These are phyloP conservation scores for Ceratocystis eucalypticola DNA, from an alignment of 2,329 filamentous ascomycete species.

Conservation along the genomic window DNA sequence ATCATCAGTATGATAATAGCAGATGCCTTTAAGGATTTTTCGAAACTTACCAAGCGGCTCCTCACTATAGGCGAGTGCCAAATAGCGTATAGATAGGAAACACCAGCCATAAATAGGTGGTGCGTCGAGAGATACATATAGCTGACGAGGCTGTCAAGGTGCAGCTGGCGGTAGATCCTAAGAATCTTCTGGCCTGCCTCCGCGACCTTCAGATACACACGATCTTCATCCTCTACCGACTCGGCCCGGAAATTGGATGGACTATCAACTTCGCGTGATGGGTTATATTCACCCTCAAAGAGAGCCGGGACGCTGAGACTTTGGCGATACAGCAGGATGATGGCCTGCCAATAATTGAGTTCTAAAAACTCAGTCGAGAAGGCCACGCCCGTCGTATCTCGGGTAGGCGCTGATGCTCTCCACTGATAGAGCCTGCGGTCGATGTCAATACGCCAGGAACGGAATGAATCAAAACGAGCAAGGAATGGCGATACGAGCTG, in stretches of 20 bases:
- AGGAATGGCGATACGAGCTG: constrained; percentile 75
- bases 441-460: constrained; percentile 77
- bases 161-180: constrained; percentile 78
- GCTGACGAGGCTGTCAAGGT: constrained; percentile 78
- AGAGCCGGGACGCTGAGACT: constrained; percentile 74
- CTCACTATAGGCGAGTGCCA: constrained; percentile 90
- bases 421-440: constrained; percentile 72
- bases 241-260: constrained; percentile 47
- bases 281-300: constrained; percentile 65
- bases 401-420: constrained; percentile 69
- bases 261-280: constrained; percentile 50
- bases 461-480: constrained; percentile 68
- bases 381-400: constrained; percentile 67
- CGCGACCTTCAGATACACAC: constrained; percentile 86
- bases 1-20: constrained; percentile 23
- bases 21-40: neutral
- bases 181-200: constrained; percentile 89
- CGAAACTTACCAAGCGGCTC: constrained; percentile 60
- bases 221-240: constrained; percentile 67
- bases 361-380: constrained; percentile 86
- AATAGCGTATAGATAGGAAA: constrained; percentile 91
- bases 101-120: constrained; percentile 92
- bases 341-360: constrained; percentile 93
- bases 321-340: constrained; percentile 91
- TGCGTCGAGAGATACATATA: constrained; percentile 94